Evolutionary conservation across 164 flowering plant genomes (phyloP), one percentile per base, ranked within the genome.

Genomic region (Houttuynia cordata): DNA sequence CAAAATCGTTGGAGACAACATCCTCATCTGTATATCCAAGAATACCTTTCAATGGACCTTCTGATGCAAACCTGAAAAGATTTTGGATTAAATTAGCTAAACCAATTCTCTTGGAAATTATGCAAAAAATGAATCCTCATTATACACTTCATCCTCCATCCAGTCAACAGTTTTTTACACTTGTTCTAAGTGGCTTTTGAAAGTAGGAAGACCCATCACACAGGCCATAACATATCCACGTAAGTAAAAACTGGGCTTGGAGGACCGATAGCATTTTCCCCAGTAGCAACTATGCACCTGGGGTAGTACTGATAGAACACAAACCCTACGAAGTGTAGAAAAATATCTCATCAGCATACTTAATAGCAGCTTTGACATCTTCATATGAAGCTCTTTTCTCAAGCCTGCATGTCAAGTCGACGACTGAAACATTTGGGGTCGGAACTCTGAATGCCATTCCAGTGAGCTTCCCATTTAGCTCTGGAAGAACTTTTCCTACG

Each of bases 401-500:
- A 70, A 90, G 90, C 74, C 95, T 83, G 71, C 88, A 83, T 72
- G 99, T 93, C 62, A 93, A 80, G 75, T 93, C 97, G 67, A 93
- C 99, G 59, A 90, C 96, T 66, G 97, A 93, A 41, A 93, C 99
- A 76, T 93, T 93, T 41, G 99, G 82, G 54, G 97, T 93, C 56
- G 99, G 99, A 64, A 93, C 96, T 60, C 97, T 87, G 78, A 93
- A 93, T 12, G 99, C 97, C 99, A 93, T 90, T 60, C 99, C 99
- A 55, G 97, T 93, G 60, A 93, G 99, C 76, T 90, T 93, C 49
- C 97, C 97, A 64, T 88, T 90, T 41, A 93, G 88, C 54, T 86
- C 99, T 57, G 97, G 99, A 62, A 90, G 89, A 68, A 90, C 97
- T 73, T 93, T 93, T 55, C 99, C 96, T 60, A 93, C 96, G 73